Evolutionary conservation across 139 green algal species (phyloP), one percentile per base, ranked within the genome.

Genomic region (Zygnema circumcarinatum): DNA sequence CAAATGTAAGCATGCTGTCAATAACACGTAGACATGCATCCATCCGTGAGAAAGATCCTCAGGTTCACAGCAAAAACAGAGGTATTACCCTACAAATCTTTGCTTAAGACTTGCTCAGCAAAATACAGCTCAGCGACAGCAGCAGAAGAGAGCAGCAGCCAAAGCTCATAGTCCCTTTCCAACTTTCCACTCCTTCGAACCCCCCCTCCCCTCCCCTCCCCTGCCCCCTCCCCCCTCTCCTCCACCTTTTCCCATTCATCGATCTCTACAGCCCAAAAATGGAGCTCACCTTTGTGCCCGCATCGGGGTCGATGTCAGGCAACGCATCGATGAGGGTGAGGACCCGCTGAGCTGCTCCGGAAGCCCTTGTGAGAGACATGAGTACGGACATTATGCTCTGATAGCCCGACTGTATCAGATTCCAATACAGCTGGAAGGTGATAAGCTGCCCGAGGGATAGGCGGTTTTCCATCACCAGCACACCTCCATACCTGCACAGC

Each of bases 361-460:
- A 84, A 2, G 90, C 88, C 22, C 86, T 81, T 3, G 88, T 92
- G 88, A 93, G 89, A n/a, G 88, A 91, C 31, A 81, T 92, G 69
- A 93, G 72, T 25, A 92, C 82, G 35, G 73, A 81, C 84, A 90
- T 86, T 67, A 93, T 41, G 76, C 73, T 83, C 75, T 91, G 79
- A 67, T 89, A 92, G 47, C 72, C 68, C 41, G 54, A 83, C 80
- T 91, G 85, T 42, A 92, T 88, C 1, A 92, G 67, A 52, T 89
- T 86, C 87, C 88, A 92, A 53, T 88, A 91, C 40, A 92, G 84
- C 89, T 92, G 89, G 84, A 92, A 92, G 2, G 79, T 89, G 74
- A 93, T 93, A 32, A 91, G 88, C 68, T 74, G 25, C 32, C 88
- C 88, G 25, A 91, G 42, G 21, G 86, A 87, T 32, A 92, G 87